A percentile compares a stretch with the other conserved stretches of the same genome.
Evolutionary conservation across 345 rosid species (phyloP).

Genomic region (Trapa incisa): DNA sequence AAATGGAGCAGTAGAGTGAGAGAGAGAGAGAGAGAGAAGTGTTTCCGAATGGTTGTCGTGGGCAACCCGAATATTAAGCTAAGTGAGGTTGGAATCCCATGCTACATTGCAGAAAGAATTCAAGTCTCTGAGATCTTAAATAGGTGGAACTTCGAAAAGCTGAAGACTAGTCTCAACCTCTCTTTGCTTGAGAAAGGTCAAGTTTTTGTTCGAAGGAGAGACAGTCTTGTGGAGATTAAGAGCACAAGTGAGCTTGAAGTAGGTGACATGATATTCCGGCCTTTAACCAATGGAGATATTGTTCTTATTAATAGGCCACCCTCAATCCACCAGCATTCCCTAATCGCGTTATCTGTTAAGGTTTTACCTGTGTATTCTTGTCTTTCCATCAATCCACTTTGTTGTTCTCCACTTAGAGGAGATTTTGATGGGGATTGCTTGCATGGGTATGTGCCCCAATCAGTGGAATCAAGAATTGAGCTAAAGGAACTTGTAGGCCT

Average conservation of each 20-base stretch:
- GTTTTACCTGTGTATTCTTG: conserved; percentile 57
- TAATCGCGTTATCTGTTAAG: conserved; percentile 62
- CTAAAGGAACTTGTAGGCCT: conserved; percentile 73
- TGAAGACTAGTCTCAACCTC: conserved; percentile 31
- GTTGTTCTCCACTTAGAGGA: conserved; percentile 80
- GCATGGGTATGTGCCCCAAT: conserved; percentile 90
- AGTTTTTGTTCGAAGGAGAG: conserved; percentile 48
- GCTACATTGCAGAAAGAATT: conserved; percentile 60
- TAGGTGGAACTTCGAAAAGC: conserved; percentile 49
- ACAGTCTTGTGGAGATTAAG: conserved; percentile 33
- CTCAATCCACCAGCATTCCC: conserved; percentile 83
- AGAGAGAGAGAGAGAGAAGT: too few species aligned
- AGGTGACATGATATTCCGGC: conserved; percentile 57
- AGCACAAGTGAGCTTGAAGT: conserved; percentile 34
- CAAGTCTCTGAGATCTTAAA: conserved; percentile 65
- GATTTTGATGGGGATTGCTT: conserved; percentile 97
- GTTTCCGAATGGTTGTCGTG: conserved; percentile 72
- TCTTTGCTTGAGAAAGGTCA: conserved; percentile 51
- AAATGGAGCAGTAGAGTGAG: too few species aligned
- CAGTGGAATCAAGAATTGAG: conserved; percentile 59
- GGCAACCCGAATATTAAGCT: conserved; percentile 72
- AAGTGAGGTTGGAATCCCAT: conserved; percentile 76
- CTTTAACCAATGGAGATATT: conserved; percentile 60
- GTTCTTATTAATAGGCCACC: conserved; percentile 87
- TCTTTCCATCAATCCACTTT: conserved; percentile 75